These are phyloP conservation scores for Aspergillus sp. DNA, from an alignment of 2,329 filamentous ascomycete species.

Conservation along the genomic window DNA sequence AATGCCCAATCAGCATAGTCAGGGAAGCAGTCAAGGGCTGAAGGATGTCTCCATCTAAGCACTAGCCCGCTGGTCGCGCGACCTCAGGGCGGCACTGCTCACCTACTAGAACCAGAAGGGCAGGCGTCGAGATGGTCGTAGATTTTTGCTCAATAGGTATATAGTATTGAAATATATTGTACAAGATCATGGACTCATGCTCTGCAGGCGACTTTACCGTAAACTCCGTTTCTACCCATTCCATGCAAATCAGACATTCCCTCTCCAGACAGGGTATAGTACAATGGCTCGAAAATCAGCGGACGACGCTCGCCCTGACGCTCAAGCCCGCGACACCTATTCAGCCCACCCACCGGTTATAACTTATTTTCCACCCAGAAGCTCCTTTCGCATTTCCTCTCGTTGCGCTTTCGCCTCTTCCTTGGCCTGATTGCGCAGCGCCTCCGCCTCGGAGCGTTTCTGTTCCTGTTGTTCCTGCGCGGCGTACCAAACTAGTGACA, in stretches of 20 bases:
- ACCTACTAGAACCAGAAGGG: too few relatives aligned
- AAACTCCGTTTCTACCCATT: too few relatives aligned
- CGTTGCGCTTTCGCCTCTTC: slow-evolving; percentile 34
- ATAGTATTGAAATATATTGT: background rate
- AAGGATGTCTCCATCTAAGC: background rate
- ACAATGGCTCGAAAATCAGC: too few relatives aligned
- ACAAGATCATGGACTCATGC: background rate
- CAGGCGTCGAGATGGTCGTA: too few relatives aligned
- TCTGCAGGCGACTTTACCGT: too few relatives aligned
- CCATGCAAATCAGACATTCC: too few relatives aligned
- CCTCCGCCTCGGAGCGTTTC: slow-evolving; percentile 24
- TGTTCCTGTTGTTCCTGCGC: slow-evolving; percentile 36
- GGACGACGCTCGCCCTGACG: too few relatives aligned
- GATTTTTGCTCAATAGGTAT: too few relatives aligned
- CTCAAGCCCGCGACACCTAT: too few relatives aligned
- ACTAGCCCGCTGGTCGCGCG: background rate
- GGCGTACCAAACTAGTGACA: slow-evolving; percentile 38
- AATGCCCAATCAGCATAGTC: background rate
- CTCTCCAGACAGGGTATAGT: too few relatives aligned
- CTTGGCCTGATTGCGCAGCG: slow-evolving; percentile 24
- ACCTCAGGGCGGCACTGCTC: too few relatives aligned
- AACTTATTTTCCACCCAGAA: slow-evolving; percentile 33
- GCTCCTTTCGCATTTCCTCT: slow-evolving; percentile 41
- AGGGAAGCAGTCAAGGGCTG: background rate
- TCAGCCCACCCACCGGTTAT: too few relatives aligned